Base-by-base conservation (phyloP, 2,329 filamentous ascomycete genomes). In the Verticillium isaacii region DNA sequence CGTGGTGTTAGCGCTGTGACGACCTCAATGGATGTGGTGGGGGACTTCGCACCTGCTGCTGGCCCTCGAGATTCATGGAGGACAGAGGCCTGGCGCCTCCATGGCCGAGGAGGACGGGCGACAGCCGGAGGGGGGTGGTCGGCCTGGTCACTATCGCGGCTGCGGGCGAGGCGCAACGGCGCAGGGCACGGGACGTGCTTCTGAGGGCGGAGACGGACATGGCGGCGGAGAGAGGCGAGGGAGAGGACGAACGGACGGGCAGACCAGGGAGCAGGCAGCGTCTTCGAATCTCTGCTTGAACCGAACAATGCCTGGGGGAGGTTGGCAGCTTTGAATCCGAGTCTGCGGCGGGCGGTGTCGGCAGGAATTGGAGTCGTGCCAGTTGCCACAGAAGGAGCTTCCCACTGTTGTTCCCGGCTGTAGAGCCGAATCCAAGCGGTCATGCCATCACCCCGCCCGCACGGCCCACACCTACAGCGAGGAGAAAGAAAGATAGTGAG, bases 41-140 rank as follows among this genome's bases (percentile, higher is more conserved):
- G 29, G 17, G 29, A n/a, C 60, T 17, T 68, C 78, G 52, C 69
- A 88, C 85, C 78, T 82, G 80, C 69, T 88, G 86, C 73, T 89
- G 86, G 65, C 81, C 78, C 61, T 89, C 86, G 61, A 78, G 72
- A 39, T 75, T 72, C 60, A 78, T 69, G 57, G 83, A 82, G 52
- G 82, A 83, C 61, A 80, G 75, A 39, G 71, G 69, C 68, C 77
- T 76, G 65, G 70, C 74, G 65, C 72, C 45, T 50, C 45, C 45
- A 25, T 23, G 19, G 7, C n/a, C 3, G 17, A 25, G 45, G 45
- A 50, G 19, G 45, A 50, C 45, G 19, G 45, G 45, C 19, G 45
- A n/a, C 45, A 7, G 19, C 2, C 45, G 45, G 12, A 23, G 17
- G 23, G 25, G 19, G n/a, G n/a, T 23, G 45, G 45, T 50, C 19